Evolutionary conservation across 495 filamentous ascomycete species (phyloP).

Genomic region (Parmelia sp.): DNA sequence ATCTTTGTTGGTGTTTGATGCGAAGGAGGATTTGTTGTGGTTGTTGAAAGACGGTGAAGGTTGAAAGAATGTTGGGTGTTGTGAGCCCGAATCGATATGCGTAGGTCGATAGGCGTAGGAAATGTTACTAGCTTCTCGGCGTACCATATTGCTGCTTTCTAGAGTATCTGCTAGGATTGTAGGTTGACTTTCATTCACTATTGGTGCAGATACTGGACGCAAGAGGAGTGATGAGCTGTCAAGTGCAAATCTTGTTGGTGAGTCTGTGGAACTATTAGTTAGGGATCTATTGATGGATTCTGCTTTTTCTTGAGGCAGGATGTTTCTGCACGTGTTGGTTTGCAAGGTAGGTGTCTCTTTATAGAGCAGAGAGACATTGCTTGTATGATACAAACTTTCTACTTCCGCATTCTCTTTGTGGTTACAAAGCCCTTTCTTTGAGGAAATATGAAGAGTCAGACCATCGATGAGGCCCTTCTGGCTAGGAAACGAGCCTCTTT

Average conservation of each 20-base stretch:
- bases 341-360: neutral
- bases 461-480: neutral
- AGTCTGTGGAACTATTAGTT: neutral
- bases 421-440: neutral
- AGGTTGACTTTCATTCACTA: neutral
- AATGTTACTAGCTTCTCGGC: neutral
- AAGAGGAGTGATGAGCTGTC: neutral
- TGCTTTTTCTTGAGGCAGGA: neutral
- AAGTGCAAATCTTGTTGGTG: neutral
- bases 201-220: neutral
- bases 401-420: neutral
- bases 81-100: neutral
- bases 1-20: neutral
- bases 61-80: neutral
- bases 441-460: neutral
- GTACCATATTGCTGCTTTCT: neutral
- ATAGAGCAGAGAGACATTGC: neutral
- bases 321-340: neutral
- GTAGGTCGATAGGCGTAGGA: slow-evolving; percentile 1
- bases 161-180: neutral
- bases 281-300: neutral
- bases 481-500: neutral
- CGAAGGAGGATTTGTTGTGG: neutral
- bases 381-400: neutral
- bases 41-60: neutral